Base-by-base conservation (phyloP, 139 green algal species). In the Haematococcus lacustris region DNA sequence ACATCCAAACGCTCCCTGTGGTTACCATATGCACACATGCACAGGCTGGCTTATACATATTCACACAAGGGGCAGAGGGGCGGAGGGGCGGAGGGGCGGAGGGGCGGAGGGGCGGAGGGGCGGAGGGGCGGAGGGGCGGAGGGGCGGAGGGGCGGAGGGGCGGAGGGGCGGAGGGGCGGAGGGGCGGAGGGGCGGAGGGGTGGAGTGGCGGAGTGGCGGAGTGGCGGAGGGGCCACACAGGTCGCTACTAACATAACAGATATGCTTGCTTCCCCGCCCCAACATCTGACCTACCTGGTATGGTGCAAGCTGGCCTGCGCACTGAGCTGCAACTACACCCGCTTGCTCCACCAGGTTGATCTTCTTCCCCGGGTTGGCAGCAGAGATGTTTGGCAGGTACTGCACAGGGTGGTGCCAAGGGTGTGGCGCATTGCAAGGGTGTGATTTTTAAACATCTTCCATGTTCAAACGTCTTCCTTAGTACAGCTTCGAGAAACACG, bases 301-400 rank as follows among this genome's bases (percentile, higher is more conserved):
- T 33, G 63, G 63, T 13, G 63, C 63, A 3, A 69, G 37, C 35
- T 69, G 63, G 43, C 43, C 43, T 17, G 17, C 43, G 21, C 62
- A 68, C 26, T 68, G 34, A 25, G 33, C 26, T 41, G 62, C 62
- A 4, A 50, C 5, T 9, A 28, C 17, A 9, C 53, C 28, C 53
- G 4, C 13, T 35, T 23, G 13, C 30, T 72, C 65, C 34, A 91
- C 79, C 70, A 90, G 91, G 72, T 95, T 78, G 64, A 94, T 87
- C 53, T 82, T 76, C 76, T 93, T 95, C 64, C 79, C 79, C 7
- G 79, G 79, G 34, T 84, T 84, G 13, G 71, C 70, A 17, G 73
- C 60, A 3, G 66, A 77, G 34, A 81, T 53, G 51, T 84, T 80
- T 33, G 79, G 79, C 4, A 84, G 41, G 71, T 78, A 61, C 71